Conservation (phyloP, 2,329 filamentous ascomycete species). For the Hymenoscyphus scutula region DNA sequence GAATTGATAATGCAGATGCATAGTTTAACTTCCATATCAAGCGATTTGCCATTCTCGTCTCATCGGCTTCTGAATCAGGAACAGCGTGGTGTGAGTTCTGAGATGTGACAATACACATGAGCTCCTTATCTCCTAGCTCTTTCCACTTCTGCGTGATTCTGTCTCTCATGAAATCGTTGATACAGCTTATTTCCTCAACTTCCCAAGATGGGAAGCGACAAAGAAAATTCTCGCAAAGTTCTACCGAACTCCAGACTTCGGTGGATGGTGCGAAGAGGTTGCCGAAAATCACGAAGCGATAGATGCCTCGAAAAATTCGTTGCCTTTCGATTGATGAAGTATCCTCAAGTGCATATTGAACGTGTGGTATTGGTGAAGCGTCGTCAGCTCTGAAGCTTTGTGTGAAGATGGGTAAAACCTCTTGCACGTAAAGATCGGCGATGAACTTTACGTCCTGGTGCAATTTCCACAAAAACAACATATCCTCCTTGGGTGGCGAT, state of each 20-base stretch:
- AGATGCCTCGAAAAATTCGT: constrained; percentile 11
- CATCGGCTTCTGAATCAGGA: not conserved
- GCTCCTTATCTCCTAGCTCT: constrained; percentile 11
- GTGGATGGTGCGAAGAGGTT: constrained; percentile 12
- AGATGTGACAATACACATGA: constrained; percentile 5
- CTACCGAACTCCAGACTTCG: not conserved
- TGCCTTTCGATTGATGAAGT: constrained; percentile 11
- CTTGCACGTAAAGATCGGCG: constrained; percentile 8
- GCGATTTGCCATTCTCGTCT: not conserved
- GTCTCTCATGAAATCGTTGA: constrained; percentile 12
- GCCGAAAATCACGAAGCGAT: constrained; percentile 13
- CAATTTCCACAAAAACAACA: constrained; percentile 11
- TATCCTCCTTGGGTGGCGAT: constrained; percentile 3
- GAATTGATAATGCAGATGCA: constrained; percentile 4
- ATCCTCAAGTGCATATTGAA: constrained; percentile 6
- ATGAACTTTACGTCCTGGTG: constrained; percentile 12
- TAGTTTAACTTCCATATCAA: not conserved
- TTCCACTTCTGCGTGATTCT: constrained; percentile 11
- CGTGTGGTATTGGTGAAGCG: not conserved
- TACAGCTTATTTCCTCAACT: constrained; percentile 14
- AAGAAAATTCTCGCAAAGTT: constrained; percentile 9
- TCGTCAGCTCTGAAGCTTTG: not conserved
- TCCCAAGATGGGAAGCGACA: constrained; percentile 13
- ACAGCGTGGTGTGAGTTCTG: not conserved
- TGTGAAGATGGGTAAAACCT: constrained; percentile 7